Evolutionary conservation across 2,329 filamentous ascomycete genomes (phyloP).

Genomic region (Dactylellina haptotyla): DNA sequence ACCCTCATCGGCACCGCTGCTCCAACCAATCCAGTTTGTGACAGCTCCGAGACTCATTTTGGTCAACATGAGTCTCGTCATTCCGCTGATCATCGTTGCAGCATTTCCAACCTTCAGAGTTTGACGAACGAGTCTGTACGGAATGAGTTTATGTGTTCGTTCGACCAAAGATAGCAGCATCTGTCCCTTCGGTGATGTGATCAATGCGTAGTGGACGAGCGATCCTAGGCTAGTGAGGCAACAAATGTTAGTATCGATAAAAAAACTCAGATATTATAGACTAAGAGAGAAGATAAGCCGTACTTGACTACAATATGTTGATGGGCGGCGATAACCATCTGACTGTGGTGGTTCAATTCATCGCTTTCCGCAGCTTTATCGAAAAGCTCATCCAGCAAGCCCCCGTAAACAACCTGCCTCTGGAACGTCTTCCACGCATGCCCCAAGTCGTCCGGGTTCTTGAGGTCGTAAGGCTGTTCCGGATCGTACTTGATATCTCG

Average conservation of each 20-base stretch:
- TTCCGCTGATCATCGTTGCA: slow-evolving; percentile 80
- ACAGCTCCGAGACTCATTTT: slow-evolving; percentile 78
- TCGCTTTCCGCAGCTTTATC: slow-evolving; percentile 70
- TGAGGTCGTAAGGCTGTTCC: slow-evolving; percentile 65
- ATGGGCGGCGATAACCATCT: slow-evolving; percentile 71
- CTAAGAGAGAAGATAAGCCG: slow-evolving; percentile 21
- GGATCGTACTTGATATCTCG: slow-evolving; percentile 67
- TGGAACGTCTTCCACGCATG: slow-evolving; percentile 75
- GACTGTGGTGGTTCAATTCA: slow-evolving; percentile 72
- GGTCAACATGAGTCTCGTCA: slow-evolving; percentile 77
- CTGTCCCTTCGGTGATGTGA: slow-evolving; percentile 78
- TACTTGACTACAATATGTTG: slow-evolving; percentile 78
- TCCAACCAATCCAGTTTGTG: slow-evolving; percentile 82
- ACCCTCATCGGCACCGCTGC: slow-evolving; percentile 76
- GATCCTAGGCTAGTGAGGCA: slow-evolving; percentile 71
- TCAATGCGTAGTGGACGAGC: slow-evolving; percentile 77
- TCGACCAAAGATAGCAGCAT: slow-evolving; percentile 77
- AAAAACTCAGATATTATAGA: slow-evolving; percentile 21
- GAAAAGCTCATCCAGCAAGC: slow-evolving; percentile 73
- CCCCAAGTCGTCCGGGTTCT: slow-evolving; percentile 64
- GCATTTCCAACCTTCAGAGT: slow-evolving; percentile 81
- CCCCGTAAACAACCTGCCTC: slow-evolving; percentile 74
- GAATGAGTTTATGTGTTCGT: slow-evolving; percentile 75
- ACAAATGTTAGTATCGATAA: slow-evolving; percentile 4
- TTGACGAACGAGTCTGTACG: slow-evolving; percentile 77